Evolutionary conservation across 2,329 filamentous ascomycete genomes (phyloP).

Genomic region (Colletotrichum simmondsii): DNA sequence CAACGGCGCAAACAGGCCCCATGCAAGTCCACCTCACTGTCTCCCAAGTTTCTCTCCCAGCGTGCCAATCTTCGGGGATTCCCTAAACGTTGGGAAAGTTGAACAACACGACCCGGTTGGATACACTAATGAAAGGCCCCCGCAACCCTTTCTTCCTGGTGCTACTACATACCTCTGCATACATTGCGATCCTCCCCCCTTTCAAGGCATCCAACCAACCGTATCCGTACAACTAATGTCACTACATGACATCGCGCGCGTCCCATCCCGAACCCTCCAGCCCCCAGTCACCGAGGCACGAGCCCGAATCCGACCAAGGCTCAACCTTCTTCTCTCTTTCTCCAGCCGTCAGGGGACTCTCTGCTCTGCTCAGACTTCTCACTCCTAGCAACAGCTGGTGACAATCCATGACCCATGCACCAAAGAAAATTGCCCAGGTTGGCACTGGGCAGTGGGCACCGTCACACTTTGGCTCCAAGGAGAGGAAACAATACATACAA

Average conservation of each 20-base stretch:
- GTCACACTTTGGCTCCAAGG: background rate
- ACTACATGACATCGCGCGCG: conserved; percentile 7
- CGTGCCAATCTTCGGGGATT: background rate
- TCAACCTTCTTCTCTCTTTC: background rate
- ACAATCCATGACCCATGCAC: background rate
- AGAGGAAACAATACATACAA: background rate
- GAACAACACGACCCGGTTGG: background rate
- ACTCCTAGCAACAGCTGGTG: background rate
- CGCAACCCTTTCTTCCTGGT: background rate
- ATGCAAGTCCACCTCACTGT: background rate
- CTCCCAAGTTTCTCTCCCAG: background rate
- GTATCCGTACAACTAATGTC: background rate
- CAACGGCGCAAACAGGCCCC: conserved; percentile 8
- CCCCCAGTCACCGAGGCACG: background rate
- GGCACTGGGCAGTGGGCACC: background rate
- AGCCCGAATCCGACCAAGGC: conserved; percentile 1
- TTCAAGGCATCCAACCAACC: background rate
- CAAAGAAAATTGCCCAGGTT: background rate
- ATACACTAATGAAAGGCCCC: background rate
- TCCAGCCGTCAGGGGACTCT: background rate
- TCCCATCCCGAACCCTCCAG: background rate
- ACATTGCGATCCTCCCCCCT: background rate
- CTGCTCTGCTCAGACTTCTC: background rate
- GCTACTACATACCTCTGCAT: background rate
- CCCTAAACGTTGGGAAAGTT: background rate